phyloP scores from a whole-genome alignment of 2,329 filamentous ascomycete species.

The Trichoderma harzianum region DNA sequence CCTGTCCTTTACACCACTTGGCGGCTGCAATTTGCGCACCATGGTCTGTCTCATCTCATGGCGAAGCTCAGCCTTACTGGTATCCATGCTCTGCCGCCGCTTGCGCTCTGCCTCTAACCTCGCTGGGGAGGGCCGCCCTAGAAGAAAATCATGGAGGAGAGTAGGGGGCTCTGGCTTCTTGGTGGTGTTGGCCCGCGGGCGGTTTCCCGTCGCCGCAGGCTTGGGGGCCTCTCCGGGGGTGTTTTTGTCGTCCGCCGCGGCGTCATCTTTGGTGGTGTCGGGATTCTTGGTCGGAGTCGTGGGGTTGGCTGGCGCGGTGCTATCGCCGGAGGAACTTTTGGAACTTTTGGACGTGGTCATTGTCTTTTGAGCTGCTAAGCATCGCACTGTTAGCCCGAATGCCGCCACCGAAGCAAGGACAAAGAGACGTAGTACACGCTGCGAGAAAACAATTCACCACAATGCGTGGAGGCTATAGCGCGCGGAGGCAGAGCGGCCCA shows the following conservation, averaged over 20 bases:
- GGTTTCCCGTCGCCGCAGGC: conserved; percentile 34
- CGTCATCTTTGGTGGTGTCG: conserved; percentile 1
- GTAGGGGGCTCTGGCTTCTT: conserved; percentile 42
- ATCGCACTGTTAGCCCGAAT: not conserved
- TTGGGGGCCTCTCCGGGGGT: conserved; percentile 35
- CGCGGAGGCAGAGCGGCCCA: conserved; percentile 4
- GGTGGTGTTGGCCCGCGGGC: conserved; percentile 35
- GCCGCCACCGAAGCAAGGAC: not conserved
- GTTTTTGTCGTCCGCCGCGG: conserved; percentile 17
- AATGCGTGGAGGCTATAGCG: not conserved
- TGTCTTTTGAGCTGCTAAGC: conserved; percentile 18
- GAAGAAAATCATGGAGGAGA: conserved; percentile 55
- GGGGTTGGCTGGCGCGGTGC: conserved; percentile 20
- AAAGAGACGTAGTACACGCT: not conserved
- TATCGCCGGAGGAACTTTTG: conserved; percentile 20
- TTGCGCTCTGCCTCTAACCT: conserved; percentile 50
- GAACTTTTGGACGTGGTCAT: conserved; percentile 24
- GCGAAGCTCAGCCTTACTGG: conserved; percentile 51
- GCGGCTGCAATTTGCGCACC: conserved; percentile 59
- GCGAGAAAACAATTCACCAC: not conserved
- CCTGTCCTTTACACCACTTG: conserved; percentile 69
- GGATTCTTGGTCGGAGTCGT: conserved; percentile 16
- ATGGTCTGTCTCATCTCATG: conserved; percentile 56
- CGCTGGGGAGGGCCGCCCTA: conserved; percentile 55
- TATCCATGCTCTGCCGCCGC: conserved; percentile 57